Evolutionary conservation across 2,329 filamentous ascomycete species (phyloP).

Genomic region (Fusarium lyarnte): DNA sequence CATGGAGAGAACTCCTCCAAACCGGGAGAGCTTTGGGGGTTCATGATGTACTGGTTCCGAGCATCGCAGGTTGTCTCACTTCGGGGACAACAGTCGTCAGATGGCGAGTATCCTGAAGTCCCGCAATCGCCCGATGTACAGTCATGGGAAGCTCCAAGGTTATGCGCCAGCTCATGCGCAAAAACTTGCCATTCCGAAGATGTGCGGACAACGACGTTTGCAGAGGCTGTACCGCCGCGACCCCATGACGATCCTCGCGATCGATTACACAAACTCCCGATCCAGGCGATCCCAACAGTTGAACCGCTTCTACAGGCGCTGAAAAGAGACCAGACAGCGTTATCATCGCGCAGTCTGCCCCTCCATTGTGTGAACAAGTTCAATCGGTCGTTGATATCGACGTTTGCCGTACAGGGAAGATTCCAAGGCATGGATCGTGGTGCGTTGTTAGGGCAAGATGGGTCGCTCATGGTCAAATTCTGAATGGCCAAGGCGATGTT

Average conservation of each 20-base stretch:
- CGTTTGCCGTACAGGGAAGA: slow-evolving; percentile 67
- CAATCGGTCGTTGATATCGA: slow-evolving; percentile 75
- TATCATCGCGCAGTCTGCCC: slow-evolving; percentile 72
- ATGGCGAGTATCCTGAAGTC: neutral
- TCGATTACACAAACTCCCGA: slow-evolving; percentile 77
- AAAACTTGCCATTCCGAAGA: slow-evolving; percentile 87
- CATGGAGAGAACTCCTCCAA: slow-evolving; percentile 83
- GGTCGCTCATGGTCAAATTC: slow-evolving; percentile 78
- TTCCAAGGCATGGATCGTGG: slow-evolving; percentile 76
- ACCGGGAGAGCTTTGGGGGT: slow-evolving; percentile 76
- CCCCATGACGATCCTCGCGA: slow-evolving; percentile 49
- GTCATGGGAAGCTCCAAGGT: slow-evolving; percentile 33
- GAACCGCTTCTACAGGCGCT: slow-evolving; percentile 78
- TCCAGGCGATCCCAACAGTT: slow-evolving; percentile 87
- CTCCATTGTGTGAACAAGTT: slow-evolving; percentile 87
- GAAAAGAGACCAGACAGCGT: slow-evolving; percentile 87
- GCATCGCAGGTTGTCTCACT: slow-evolving; percentile 73
- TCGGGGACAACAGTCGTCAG: slow-evolving; percentile 73
- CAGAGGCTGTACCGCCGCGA: slow-evolving; percentile 85
- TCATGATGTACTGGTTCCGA: slow-evolving; percentile 82
- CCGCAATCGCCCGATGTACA: slow-evolving; percentile 21
- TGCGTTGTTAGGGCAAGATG: slow-evolving; percentile 70
- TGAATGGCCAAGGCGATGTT: slow-evolving; percentile 87
- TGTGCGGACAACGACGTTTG: slow-evolving; percentile 79
- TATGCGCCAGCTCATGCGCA: slow-evolving; percentile 85